Evolutionary conservation across 2,329 filamentous ascomycete genomes (phyloP).

Genomic region (Aspergillus novoparasiticus): DNA sequence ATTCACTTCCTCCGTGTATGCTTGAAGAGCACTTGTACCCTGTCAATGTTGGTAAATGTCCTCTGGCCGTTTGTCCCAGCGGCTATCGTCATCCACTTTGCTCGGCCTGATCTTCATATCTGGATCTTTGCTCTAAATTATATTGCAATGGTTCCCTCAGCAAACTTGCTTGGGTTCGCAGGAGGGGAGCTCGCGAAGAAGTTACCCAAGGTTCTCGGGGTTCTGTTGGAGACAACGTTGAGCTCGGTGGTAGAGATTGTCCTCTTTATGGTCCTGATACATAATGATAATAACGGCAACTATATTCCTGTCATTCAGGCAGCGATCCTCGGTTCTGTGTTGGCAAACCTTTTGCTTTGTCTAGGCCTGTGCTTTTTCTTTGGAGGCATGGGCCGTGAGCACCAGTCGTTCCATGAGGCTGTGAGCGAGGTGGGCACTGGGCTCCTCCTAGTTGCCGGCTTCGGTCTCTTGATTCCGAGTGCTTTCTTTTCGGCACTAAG

Average conservation of each 20-base stretch:
- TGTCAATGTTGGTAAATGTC: slow-evolving; percentile 68
- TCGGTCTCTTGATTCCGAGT: slow-evolving; percentile 47
- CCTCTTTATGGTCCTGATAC: slow-evolving; percentile 75
- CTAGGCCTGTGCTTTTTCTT: slow-evolving; percentile 79
- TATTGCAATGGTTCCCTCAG: slow-evolving; percentile 75
- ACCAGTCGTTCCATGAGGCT: slow-evolving; percentile 71
- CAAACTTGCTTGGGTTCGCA: slow-evolving; percentile 74
- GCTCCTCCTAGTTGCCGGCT: slow-evolving; percentile 74
- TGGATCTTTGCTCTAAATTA: slow-evolving; percentile 72
- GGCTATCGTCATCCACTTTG: slow-evolving; percentile 67
- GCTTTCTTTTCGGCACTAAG: slow-evolving; percentile 50
- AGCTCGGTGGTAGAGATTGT: slow-evolving; percentile 81
- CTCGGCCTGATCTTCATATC: slow-evolving; percentile 58
- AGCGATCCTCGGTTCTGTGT: slow-evolving; percentile 78
- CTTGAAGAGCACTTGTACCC: slow-evolving; percentile 64
- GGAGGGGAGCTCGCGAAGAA: slow-evolving; percentile 73
- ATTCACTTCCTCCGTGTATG: slow-evolving; percentile 65
- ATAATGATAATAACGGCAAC: slow-evolving; percentile 50
- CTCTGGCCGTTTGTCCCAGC: slow-evolving; percentile 76
- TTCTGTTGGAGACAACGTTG: slow-evolving; percentile 57
- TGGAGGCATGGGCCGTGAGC: slow-evolving; percentile 68
- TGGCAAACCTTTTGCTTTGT: slow-evolving; percentile 80
- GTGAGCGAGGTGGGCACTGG: slow-evolving; percentile 80
- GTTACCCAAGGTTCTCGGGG: slow-evolving; percentile 67
- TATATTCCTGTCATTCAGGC: slow-evolving; percentile 73